A percentile compares a stretch with the other conserved stretches of the same genome.
These are phyloP conservation scores for Claviceps digitariae DNA, from an alignment of 2,329 filamentous ascomycete species.

Conservation along the genomic window DNA sequence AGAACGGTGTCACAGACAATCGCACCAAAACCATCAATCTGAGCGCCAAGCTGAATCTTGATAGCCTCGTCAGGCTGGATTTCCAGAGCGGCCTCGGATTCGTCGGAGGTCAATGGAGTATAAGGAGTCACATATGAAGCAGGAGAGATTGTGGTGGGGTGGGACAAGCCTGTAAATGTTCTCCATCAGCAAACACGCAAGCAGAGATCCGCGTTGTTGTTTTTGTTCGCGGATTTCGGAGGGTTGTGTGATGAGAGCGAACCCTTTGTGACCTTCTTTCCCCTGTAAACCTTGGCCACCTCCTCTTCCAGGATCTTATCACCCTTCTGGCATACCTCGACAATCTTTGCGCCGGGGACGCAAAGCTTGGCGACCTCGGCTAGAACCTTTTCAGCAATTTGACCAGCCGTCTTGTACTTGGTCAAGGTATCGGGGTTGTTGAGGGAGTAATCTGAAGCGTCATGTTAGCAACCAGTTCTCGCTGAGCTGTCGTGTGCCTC, in stretches of 20 bases:
- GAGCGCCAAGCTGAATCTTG: slow-evolving; percentile 98
- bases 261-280: slow-evolving; percentile 95
- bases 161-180: slow-evolving; percentile 54
- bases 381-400: slow-evolving; percentile 92
- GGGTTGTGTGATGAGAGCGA: slow-evolving; percentile 15
- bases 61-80: slow-evolving; percentile 77
- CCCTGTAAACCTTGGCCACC: slow-evolving; percentile 90
- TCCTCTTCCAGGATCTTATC: slow-evolving; percentile 93
- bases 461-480: not conserved
- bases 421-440: slow-evolving; percentile 90
- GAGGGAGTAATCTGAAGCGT: slow-evolving; percentile 62
- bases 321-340: slow-evolving; percentile 88
- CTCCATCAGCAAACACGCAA: slow-evolving; percentile 2
- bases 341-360: slow-evolving; percentile 78
- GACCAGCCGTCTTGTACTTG: slow-evolving; percentile 95
- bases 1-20: slow-evolving; percentile 92
- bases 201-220: not conserved
- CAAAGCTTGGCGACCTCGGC: slow-evolving; percentile 65
- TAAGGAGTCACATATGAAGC: slow-evolving; percentile 92
- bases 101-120: slow-evolving; percentile 78
- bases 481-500: slow-evolving; percentile 4
- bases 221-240: not conserved
- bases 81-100: slow-evolving; percentile 65
- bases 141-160: slow-evolving; percentile 91
- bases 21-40: slow-evolving; percentile 93